Percentiles rank a stretch among this genome's conserved stretches.
Evolutionary conservation across 108 stramenopile genomes (phyloP).

Genomic region (Chaetoceros tenuissimus): DNA sequence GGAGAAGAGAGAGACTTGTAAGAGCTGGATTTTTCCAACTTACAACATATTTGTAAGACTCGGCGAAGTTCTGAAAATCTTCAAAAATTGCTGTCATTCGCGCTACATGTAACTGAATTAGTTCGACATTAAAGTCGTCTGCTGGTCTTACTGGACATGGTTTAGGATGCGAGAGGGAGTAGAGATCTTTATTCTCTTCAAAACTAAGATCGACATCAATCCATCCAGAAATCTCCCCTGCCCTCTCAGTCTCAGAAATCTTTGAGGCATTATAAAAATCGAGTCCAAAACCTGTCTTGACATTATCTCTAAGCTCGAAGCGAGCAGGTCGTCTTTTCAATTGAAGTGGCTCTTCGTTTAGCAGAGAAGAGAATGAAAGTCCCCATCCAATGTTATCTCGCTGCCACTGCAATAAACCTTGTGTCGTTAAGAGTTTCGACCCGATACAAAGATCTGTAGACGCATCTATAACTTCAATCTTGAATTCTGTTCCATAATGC

Average conservation of each 20-base stretch:
- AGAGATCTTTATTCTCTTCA: slow-evolving; percentile 44
- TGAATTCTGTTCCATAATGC: slow-evolving; percentile 72
- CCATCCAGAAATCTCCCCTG: slow-evolving; percentile 63
- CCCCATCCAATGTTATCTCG: slow-evolving; percentile 31
- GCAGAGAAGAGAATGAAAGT: slow-evolving; percentile 30
- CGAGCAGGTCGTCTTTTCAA: slow-evolving; percentile 13
- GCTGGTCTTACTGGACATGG: slow-evolving; percentile 47
- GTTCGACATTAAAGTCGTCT: slow-evolving; percentile 52
- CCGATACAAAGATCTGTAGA: slow-evolving; percentile 61
- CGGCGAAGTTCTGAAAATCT: slow-evolving; percentile 37
- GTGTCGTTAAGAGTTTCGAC: slow-evolving; percentile 49
- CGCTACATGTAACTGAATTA: slow-evolving; percentile 59
- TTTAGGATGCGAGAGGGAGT: slow-evolving; percentile 30
- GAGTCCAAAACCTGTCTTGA: slow-evolving; percentile 51
- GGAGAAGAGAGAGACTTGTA: slow-evolving; percentile 34
- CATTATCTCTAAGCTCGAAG: slow-evolving; percentile 50
- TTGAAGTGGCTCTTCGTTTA: slow-evolving; percentile 18
- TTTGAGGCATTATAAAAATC: slow-evolving; percentile 49
- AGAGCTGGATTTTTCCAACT: slow-evolving; percentile 63
- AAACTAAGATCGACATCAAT: slow-evolving; percentile 51
- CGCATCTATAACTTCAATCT: slow-evolving; percentile 71
- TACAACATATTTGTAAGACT: slow-evolving; percentile 41
- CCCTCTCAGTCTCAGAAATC: slow-evolving; percentile 6
- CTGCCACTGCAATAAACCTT: slow-evolving; percentile 66
- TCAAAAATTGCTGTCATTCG: slow-evolving; percentile 52